These are phyloP conservation scores for Monosporascus sp. DNA, from an alignment of 2,329 filamentous ascomycete genomes.

Conservation along the genomic window DNA sequence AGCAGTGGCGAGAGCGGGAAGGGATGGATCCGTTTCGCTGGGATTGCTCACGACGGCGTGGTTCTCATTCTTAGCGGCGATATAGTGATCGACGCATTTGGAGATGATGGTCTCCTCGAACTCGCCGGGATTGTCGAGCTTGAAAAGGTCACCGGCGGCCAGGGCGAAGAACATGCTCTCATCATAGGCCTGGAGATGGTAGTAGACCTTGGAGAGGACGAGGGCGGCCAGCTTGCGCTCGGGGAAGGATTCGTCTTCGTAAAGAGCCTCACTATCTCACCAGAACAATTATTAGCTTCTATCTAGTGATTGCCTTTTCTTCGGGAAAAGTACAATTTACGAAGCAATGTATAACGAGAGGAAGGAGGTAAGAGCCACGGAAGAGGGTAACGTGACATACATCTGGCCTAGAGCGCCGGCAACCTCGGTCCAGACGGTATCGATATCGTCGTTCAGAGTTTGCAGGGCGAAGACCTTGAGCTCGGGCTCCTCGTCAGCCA, in stretches of 20 bases:
- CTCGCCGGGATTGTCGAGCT: constrained; percentile 83
- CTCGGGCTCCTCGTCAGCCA: constrained; percentile 89
- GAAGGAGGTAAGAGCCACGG: constrained; percentile 9
- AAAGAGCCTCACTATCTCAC: constrained; percentile 75
- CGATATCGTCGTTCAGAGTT: constrained; percentile 92
- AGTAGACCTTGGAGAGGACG: constrained; percentile 96
- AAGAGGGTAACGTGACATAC: constrained; percentile 40
- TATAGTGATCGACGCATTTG: constrained; percentile 97
- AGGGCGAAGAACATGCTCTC: constrained; percentile 99
- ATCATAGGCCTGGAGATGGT: constrained; percentile 97
- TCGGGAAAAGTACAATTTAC: too few relatives aligned
- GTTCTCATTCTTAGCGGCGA: constrained; percentile 60
- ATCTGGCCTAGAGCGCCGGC: constrained; percentile 89
- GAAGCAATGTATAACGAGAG: neutral
- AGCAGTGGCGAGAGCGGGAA: constrained; percentile 72
- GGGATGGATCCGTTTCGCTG: constrained; percentile 30
- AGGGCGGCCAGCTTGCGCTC: constrained; percentile 91
- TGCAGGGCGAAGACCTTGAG: constrained; percentile 93
- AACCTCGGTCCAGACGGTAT: constrained; percentile 96
- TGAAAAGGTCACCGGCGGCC: constrained; percentile 89
- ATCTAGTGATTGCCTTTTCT: constrained; percentile 3
- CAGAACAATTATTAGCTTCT: constrained; percentile 7
- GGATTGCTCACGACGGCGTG: constrained; percentile 37
- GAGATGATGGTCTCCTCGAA: constrained; percentile 99
- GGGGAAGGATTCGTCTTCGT: constrained; percentile 92